phyloP scores from a whole-genome alignment of 164 flowering plant species.

The Nymphaea colorata region DNA sequence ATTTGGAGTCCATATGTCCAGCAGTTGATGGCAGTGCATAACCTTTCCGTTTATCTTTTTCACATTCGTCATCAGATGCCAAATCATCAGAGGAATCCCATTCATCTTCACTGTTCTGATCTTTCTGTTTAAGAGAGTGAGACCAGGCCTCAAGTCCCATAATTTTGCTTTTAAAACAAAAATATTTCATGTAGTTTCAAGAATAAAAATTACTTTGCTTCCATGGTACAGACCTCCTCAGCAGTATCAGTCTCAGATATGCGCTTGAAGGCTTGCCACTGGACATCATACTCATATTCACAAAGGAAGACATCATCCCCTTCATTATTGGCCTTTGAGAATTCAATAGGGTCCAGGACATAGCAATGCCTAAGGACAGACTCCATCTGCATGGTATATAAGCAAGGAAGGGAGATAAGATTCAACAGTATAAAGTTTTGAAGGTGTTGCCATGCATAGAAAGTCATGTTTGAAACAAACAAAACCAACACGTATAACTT shows the following conservation, averaged over 20 bases:
- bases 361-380: slow-evolving; percentile 62
- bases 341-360: slow-evolving; percentile 75
- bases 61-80: slow-evolving; percentile 54
- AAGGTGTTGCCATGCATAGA: no score
- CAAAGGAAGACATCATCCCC: slow-evolving; percentile 94
- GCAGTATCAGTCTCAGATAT: slow-evolving; percentile 50
- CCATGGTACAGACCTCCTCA: slow-evolving; percentile 20
- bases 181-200: background rate
- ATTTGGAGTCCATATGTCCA: background rate
- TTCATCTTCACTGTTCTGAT: slow-evolving; percentile 50
- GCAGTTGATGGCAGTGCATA: slow-evolving; percentile 11
- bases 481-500: no score
- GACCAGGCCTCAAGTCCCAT: slow-evolving; percentile 2
- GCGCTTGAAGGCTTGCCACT: slow-evolving; percentile 90
- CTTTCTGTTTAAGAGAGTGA: slow-evolving; percentile 13
- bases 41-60: slow-evolving; percentile 37
- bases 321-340: slow-evolving; percentile 50
- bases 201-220: background rate
- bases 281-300: slow-evolving; percentile 85
- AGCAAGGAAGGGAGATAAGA: no score
- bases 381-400: slow-evolving; percentile 49
- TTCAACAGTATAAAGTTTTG: no score
- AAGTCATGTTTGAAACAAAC: no score
- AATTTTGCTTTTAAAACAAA: slow-evolving; percentile 1
- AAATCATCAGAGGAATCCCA: slow-evolving; percentile 45